A percentile compares a stretch with the other conserved stretches of the same genome.
Conservation (phyloP, 2,329 filamentous ascomycete species). For the Diaporthe vaccinii region DNA sequence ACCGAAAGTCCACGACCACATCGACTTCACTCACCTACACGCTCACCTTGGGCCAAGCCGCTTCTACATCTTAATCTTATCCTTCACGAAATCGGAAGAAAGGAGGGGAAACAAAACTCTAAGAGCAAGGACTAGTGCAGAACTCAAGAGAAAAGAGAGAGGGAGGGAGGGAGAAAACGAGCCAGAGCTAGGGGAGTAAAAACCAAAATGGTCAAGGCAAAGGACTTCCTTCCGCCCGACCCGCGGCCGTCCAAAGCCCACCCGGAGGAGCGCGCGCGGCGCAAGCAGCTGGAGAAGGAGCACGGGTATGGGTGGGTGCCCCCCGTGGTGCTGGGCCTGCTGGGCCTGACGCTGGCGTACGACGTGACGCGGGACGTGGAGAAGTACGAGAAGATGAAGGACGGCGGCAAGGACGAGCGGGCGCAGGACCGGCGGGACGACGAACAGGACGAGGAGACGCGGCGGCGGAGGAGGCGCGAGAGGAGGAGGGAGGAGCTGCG, state of each 20-base stretch:
- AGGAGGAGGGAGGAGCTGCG: background rate
- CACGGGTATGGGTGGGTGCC: slow-evolving; percentile 58
- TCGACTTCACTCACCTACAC: background rate
- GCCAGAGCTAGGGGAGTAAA: background rate
- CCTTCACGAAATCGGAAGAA: no score
- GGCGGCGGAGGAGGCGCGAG: slow-evolving; percentile 13
- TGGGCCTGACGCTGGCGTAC: slow-evolving; percentile 53
- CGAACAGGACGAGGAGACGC: slow-evolving; percentile 41
- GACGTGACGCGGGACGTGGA: slow-evolving; percentile 58
- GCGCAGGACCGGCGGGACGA: background rate
- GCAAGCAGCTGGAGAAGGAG: slow-evolving; percentile 57
- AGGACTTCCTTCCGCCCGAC: slow-evolving; percentile 45
- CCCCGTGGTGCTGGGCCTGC: slow-evolving; percentile 54
- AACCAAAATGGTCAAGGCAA: slow-evolving; percentile 34
- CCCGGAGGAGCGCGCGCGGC: slow-evolving; percentile 51
- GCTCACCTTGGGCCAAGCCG: background rate
- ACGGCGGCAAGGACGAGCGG: slow-evolving; percentile 42
- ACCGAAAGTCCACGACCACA: slow-evolving; percentile 5
- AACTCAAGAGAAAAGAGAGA: background rate
- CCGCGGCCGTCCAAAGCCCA: slow-evolving; percentile 55
- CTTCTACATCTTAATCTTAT: background rate
- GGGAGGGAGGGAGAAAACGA: background rate
- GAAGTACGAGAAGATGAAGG: slow-evolving; percentile 49
- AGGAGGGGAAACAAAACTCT: background rate
- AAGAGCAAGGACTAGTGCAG: no score